A percentile compares a stretch with the other conserved stretches of the same genome.
These are phyloP conservation scores for Solanum hybrid DNA, from an alignment of 305 asterid genomes.

Conservation along the genomic window DNA sequence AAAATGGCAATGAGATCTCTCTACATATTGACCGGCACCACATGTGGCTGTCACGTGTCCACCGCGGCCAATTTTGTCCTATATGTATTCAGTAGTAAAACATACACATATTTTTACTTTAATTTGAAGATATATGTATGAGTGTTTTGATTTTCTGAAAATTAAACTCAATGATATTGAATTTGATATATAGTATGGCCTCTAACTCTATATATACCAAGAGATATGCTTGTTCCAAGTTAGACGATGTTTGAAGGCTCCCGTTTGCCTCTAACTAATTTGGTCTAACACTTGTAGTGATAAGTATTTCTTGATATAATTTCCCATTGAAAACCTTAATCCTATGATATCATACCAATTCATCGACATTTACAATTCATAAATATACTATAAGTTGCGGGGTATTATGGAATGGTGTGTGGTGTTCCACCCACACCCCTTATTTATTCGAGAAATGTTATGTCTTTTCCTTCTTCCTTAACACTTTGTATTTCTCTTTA, in stretches of 20 bases:
- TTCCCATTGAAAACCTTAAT: background rate
- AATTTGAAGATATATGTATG: background rate
- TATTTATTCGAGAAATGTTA: background rate
- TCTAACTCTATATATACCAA: background rate
- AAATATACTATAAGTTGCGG: background rate
- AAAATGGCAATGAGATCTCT: background rate
- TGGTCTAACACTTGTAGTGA: background rate
- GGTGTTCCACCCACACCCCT: background rate
- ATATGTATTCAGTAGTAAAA: background rate
- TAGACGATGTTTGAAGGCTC: background rate
- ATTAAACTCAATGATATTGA: background rate
- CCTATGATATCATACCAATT: background rate
- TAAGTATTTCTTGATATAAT: background rate
- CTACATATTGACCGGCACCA: background rate
- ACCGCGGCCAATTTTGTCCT: background rate
- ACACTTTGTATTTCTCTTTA: background rate
- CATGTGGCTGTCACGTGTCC: background rate
- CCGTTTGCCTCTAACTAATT: background rate
- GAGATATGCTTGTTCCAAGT: background rate
- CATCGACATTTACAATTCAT: background rate
- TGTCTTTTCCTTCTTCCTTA: background rate
- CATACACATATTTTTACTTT: background rate
- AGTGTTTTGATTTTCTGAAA: background rate
- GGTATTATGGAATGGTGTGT: background rate
- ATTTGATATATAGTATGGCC: background rate